phyloP scores from a whole-genome alignment of 805 yeast genomes.

The Vanderwaltozyma tropicalis region DNA sequence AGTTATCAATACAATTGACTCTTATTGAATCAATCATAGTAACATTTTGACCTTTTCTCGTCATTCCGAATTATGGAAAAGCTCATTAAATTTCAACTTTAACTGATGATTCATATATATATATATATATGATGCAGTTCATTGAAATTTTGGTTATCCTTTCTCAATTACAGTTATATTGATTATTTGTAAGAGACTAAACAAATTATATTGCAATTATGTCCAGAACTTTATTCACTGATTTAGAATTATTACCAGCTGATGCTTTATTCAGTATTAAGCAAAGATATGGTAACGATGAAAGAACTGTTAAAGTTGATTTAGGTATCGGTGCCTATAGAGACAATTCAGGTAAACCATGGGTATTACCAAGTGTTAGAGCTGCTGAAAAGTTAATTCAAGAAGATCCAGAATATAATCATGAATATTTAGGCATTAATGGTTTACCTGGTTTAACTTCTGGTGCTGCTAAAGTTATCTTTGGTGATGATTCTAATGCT shows the following conservation, averaged over 20 bases:
- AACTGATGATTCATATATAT: too few relatives aligned
- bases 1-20: too few relatives aligned
- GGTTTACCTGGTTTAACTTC: conserved; percentile 61
- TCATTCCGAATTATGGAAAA: too few relatives aligned
- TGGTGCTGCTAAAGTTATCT: conserved; percentile 63
- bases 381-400: conserved; percentile 59
- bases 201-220: too few relatives aligned
- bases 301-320: conserved; percentile 62
- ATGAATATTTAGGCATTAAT: conserved; percentile 78
- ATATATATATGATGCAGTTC: too few relatives aligned
- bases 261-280: conserved; percentile 82
- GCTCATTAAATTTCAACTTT: too few relatives aligned
- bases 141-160: too few relatives aligned
- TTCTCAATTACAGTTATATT: too few relatives aligned
- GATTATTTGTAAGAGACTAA: too few relatives aligned
- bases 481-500: conserved; percentile 51
- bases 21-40: too few relatives aligned
- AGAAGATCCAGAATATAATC: conserved; percentile 54
- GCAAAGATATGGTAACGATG: conserved; percentile 50
- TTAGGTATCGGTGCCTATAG: conserved; percentile 93
- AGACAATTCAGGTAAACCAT: conserved; percentile 79
- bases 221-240: conserved; percentile 22
- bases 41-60: too few relatives aligned
- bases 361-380: conserved; percentile 69
- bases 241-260: conserved; percentile 59